Conservation (phyloP, 805 yeast genomes). For the Candida incommunis region DNA sequence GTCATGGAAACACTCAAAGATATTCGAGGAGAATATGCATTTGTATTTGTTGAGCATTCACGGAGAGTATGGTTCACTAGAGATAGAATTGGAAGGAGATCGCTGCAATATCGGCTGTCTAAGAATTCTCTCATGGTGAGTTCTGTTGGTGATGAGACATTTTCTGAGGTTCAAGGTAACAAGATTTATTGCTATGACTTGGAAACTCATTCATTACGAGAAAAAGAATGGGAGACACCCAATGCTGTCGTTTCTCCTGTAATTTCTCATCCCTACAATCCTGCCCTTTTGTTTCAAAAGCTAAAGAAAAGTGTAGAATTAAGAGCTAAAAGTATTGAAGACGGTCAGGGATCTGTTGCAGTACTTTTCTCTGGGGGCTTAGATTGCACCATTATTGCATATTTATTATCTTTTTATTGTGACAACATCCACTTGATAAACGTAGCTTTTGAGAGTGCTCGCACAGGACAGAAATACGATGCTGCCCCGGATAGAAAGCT, state of each 20-base stretch:
- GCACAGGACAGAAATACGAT: constrained; percentile 42
- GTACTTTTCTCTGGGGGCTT: constrained; percentile 88
- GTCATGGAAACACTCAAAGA: constrained; percentile 28
- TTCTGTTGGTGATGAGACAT: constrained; percentile 4
- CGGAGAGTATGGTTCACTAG: constrained; percentile 66
- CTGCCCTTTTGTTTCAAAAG: background rate
- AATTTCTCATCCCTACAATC: background rate
- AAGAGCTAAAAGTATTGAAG: constrained; percentile 6
- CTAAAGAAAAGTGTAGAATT: constrained; percentile 8
- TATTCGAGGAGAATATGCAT: constrained; percentile 77
- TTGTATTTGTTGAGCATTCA: constrained; percentile 27
- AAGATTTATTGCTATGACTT: constrained; percentile 5
- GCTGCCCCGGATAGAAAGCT: constrained; percentile 82
- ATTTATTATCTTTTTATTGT: constrained; percentile 18
- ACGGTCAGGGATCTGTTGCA: constrained; percentile 25
- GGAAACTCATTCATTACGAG: background rate
- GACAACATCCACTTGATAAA: constrained; percentile 58
- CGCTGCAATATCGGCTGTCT: constrained; percentile 36
- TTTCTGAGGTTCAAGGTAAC: constrained; percentile 14
- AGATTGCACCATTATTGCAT: constrained; percentile 75
- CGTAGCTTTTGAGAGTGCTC: constrained; percentile 84
- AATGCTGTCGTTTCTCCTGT: background rate
- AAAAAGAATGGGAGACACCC: background rate
- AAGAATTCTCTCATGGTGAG: constrained; percentile 10
- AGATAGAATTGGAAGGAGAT: constrained; percentile 70